Conservation (phyloP, 768 basidiomycete species). For the Lentinula raphanica region DNA sequence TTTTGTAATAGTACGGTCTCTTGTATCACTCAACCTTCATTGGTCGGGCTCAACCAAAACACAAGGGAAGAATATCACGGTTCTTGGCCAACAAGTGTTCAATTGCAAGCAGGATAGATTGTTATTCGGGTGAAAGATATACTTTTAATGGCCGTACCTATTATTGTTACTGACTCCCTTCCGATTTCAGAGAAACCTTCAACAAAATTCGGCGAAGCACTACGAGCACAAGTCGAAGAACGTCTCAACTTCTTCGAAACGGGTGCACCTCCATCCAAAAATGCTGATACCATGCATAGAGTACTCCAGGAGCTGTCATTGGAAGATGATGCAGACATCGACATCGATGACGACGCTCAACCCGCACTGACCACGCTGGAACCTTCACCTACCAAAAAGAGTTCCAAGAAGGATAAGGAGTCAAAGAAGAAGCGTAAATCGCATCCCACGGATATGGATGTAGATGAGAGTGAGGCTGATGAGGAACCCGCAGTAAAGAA, state of each 20-base stretch:
- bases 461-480: conserved; percentile 32
- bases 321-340: conserved; percentile 53
- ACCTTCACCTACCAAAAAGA: conserved; percentile 48
- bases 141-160: not conserved
- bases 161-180: not conserved
- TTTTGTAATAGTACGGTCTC: conserved; percentile 74
- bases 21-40: conserved; percentile 97
- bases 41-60: conserved; percentile 87
- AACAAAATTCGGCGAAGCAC: conserved; percentile 90
- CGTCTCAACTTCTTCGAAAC: conserved; percentile 92
- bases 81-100: conserved; percentile 99
- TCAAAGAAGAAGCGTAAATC: conserved; percentile 62
- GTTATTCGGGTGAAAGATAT: conserved; percentile 65
- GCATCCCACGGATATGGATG: conserved; percentile 63
- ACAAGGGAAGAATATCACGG: conserved; percentile 97
- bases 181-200: conserved; percentile 69
- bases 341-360: conserved; percentile 37
- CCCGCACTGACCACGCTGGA: conserved; percentile 59
- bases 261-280: conserved; percentile 84
- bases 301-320: conserved; percentile 75
- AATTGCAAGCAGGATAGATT: conserved; percentile 95
- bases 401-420: conserved; percentile 32
- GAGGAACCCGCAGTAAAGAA: conserved; percentile 60
- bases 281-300: conserved; percentile 86
- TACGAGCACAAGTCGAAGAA: conserved; percentile 92